These are phyloP conservation scores for Zoysia japonica DNA, from an alignment of 176 grass and related monocot genomes.

Conservation along the genomic window DNA sequence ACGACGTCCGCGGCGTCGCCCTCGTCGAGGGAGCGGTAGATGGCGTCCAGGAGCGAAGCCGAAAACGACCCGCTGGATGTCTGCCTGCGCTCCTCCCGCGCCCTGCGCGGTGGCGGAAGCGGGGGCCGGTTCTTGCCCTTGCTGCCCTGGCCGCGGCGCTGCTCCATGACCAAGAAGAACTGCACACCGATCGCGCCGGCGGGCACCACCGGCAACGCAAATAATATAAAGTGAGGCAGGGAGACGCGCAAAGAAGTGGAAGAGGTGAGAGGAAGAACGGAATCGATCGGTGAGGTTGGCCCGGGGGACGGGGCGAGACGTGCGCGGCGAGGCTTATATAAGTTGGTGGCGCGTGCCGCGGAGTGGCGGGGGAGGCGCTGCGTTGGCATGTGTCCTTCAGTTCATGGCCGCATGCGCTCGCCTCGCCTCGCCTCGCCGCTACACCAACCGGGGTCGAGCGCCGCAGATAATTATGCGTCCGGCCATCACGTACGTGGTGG, in stretches of 20 bases:
- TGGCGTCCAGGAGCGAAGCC: slow-evolving; percentile 64
- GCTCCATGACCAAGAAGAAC: slow-evolving; percentile 28
- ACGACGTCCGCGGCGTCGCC: not conserved
- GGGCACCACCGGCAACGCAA: not conserved
- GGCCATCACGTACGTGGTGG: slow-evolving; percentile 24
- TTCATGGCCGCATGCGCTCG: not conserved
- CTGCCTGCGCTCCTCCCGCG: slow-evolving; percentile 25
- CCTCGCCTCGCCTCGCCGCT: not conserved
- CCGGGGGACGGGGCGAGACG: slow-evolving; percentile 21
- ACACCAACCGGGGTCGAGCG: slow-evolving; percentile 19
- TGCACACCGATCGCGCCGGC: not conserved
- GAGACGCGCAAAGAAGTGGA: slow-evolving; percentile 12
- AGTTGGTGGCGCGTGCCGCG: slow-evolving; percentile 41
- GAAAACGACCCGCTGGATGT: slow-evolving; percentile 60
- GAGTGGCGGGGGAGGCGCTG: slow-evolving; percentile 22
- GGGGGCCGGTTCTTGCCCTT: slow-evolving; percentile 16
- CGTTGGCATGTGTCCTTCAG: slow-evolving; percentile 38
- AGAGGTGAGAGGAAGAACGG: slow-evolving; percentile 8
- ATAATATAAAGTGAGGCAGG: not conserved
- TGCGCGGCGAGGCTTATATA: slow-evolving; percentile 45
- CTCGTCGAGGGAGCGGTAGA: slow-evolving; percentile 69
- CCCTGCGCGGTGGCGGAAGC: slow-evolving; percentile 29
- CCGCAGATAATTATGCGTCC: slow-evolving; percentile 16
- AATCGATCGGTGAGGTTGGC: slow-evolving; percentile 6
- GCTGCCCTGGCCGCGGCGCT: not conserved